A percentile compares a stretch with the other conserved stretches of the same genome.
These are phyloP conservation scores for Saxophila tyrrhenica DNA, from an alignment of 495 filamentous ascomycete species.

Conservation along the genomic window DNA sequence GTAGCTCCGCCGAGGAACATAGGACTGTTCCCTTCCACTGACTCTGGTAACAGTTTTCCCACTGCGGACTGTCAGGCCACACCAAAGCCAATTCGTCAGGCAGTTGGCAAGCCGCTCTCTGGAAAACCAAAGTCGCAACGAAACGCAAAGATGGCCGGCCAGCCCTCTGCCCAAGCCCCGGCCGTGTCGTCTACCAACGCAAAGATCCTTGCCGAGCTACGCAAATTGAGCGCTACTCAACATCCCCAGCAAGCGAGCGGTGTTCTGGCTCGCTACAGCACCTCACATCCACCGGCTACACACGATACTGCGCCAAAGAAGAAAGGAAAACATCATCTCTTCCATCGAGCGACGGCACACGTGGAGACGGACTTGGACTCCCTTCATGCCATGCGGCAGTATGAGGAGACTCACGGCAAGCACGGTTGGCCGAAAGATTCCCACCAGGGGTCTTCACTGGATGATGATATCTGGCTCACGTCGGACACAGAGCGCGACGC, in stretches of 20 bases:
- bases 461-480: conserved; percentile 18
- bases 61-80: neutral
- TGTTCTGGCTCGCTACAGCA: neutral
- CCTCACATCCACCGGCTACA: neutral
- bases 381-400: neutral
- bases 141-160: too few species aligned
- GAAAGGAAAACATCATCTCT: neutral
- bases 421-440: conserved; percentile 12
- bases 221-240: neutral
- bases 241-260: neutral
- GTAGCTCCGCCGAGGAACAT: neutral
- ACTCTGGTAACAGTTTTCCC: neutral
- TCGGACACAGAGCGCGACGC: conserved; percentile 2
- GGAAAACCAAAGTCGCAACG: too few species aligned
- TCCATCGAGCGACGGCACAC: neutral
- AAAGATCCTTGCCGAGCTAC: neutral
- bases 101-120: too few species aligned
- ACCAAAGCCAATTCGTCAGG: neutral
- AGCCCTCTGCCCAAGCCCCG: too few species aligned
- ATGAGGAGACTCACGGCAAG: neutral
- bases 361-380: neutral
- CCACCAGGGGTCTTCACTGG: neutral
- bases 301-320: neutral
- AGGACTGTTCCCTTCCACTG: neutral
- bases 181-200: too few species aligned